These are phyloP conservation scores for Diaporthe sp. DNA, from an alignment of 2,329 filamentous ascomycete genomes.

Conservation along the genomic window DNA sequence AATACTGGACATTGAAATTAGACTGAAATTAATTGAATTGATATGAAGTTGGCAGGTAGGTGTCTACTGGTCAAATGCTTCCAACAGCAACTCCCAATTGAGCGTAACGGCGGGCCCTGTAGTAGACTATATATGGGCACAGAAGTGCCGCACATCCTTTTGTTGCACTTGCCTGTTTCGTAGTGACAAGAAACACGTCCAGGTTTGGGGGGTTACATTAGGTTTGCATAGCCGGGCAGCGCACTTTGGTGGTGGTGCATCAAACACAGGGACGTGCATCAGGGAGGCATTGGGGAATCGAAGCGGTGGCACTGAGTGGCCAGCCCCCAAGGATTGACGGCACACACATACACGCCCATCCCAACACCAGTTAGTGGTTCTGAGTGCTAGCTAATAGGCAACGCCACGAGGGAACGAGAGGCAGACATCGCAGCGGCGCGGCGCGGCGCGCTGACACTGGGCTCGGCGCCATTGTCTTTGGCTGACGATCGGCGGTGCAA, in stretches of 20 bases:
- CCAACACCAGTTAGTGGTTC: not conserved
- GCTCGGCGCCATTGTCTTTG: not conserved
- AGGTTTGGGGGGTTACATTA: conserved; percentile 25
- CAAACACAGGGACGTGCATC: not conserved
- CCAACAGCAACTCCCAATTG: not conserved
- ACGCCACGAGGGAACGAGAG: not conserved
- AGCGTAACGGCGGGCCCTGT: not conserved
- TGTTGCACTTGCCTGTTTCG: not conserved
- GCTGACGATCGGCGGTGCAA: not conserved
- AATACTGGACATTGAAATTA: not conserved
- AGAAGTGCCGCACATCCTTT: not conserved
- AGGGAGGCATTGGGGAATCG: not conserved
- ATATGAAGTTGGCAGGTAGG: not conserved
- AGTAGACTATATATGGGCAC: not conserved
- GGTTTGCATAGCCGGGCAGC: conserved; percentile 1
- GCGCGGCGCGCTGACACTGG: not conserved
- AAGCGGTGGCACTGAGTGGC: not conserved
- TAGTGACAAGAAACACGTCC: not conserved
- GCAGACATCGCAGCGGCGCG: not conserved
- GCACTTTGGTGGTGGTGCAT: not conserved
- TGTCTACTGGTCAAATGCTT: not conserved
- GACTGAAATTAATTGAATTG: not conserved
- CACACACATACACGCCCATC: not conserved
- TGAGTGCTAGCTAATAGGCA: not conserved
- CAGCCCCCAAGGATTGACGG: not conserved